Evolutionary conservation across 2,329 filamentous ascomycete genomes (phyloP), one percentile per base, ranked within the genome.

Genomic region (Apiospora saccharicola): DNA sequence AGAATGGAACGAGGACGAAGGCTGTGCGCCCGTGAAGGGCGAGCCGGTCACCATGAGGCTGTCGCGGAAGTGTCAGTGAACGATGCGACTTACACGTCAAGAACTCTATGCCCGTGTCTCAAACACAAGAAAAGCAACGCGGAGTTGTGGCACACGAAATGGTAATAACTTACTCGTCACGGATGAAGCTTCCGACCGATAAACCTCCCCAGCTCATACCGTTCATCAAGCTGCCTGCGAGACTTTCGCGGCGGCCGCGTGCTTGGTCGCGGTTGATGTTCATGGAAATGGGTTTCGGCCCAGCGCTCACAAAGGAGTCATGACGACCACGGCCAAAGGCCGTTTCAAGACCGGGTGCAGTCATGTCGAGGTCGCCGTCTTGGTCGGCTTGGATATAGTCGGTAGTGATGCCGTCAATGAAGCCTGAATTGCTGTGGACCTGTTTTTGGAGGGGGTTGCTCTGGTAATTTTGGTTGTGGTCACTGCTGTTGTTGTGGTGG

Each of bases 171-270:
- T 91, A 99, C 96, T 99, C 96, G 85, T 99, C 96, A 82, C 94
- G 90, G 83, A 99, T 96, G 87, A 97, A 98, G 80, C 96, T 98
- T 75, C 96, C 96, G 76, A 98, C 94, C 12, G 96, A 98, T 73
- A 98, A 91, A 76, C 95, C 96, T 80, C 96, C 96, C 95, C 96
- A 99, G 83, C 95, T 98, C 92, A 98, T 95, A 78, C 96, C 95
- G 34, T 91, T 93, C 84, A 91, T 90, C 72, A 92, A 82, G 79
- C 90, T 92, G 68, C 90, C 90, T 22, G 90, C 90, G 46, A 92
- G 81, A 72, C 87, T 90, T 80, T 92, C 90, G 76, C 90, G 86
- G 75, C 90, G 86, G 71, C 85, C 87, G n/a, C 89, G 87, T 76
- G 87, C 85, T 77, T 85, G 83, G 76, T 90, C 88, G 81, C 89